These are phyloP conservation scores for Aurantiochytrium sp. DNA, from an alignment of 108 stramenopile species.

Conservation along the genomic window DNA sequence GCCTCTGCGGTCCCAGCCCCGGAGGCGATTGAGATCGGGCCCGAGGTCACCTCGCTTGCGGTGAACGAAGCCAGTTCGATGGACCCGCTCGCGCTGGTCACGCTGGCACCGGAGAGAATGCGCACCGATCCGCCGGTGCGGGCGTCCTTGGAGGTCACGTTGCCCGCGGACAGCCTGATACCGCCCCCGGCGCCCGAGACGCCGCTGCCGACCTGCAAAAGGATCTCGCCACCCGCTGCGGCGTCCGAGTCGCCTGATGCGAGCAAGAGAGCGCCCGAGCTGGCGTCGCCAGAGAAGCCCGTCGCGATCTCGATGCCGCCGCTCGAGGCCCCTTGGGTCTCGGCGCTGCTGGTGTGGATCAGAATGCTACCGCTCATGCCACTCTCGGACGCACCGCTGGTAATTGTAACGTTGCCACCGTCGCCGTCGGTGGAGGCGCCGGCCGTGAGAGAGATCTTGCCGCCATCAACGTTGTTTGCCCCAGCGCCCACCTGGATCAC, in stretches of 20 bases:
- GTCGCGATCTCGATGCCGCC: neutral
- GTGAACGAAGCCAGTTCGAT: neutral
- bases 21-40: neutral
- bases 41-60: neutral
- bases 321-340: neutral
- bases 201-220: neutral
- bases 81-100: neutral
- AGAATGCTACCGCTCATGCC: neutral
- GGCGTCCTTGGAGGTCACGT: neutral
- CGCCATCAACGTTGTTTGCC: neutral
- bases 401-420: neutral
- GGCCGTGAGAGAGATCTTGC: neutral
- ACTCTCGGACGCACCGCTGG: neutral
- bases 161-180: neutral
- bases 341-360: neutral
- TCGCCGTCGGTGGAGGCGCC: neutral
- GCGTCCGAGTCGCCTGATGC: neutral
- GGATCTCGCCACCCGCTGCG: neutral
- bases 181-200: neutral
- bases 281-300: neutral
- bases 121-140: slow-evolving; percentile 40
- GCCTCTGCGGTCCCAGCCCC: neutral
- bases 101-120: slow-evolving; percentile 54
- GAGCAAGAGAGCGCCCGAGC: neutral
- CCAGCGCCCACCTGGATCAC: slow-evolving; percentile 45